Evolutionary conservation across 23 red algal species (phyloP).

Genomic region (Gracilariopsis chorda): DNA sequence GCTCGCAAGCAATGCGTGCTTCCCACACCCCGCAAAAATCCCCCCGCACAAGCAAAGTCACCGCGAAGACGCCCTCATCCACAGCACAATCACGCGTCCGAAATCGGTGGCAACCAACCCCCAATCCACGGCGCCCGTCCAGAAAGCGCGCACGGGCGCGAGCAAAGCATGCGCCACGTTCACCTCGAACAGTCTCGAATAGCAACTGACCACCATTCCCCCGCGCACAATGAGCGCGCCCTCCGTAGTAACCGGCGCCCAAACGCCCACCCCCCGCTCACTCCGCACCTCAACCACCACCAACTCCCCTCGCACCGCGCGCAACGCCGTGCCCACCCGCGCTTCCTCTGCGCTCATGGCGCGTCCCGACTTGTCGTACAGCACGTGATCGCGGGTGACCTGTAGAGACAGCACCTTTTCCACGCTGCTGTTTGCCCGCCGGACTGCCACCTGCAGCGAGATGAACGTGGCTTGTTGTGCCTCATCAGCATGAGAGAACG

Average conservation of each 20-base stretch:
- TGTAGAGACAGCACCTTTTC: background rate
- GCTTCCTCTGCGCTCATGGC: background rate
- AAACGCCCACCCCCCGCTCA: background rate
- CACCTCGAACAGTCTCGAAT: background rate
- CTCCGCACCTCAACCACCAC: slow-evolving; percentile 15
- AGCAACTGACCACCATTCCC: slow-evolving; percentile 29
- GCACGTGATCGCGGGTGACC: background rate
- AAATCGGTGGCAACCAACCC: no score
- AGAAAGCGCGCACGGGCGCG: slow-evolving; percentile 28
- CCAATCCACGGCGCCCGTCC: background rate
- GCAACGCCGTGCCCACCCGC: background rate
- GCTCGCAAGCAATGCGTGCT: no score
- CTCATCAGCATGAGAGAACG: background rate
- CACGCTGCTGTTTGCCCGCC: background rate
- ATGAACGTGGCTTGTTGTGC: background rate
- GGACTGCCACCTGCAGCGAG: background rate
- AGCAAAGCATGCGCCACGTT: slow-evolving; percentile 25
- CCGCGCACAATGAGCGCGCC: background rate
- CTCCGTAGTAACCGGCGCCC: background rate
- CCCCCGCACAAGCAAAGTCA: no score
- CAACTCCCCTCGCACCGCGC: background rate
- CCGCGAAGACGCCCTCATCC: no score
- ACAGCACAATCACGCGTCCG: no score
- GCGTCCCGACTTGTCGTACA: background rate
- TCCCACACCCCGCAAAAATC: no score